Conservation (phyloP, 148 eudicot species). For the Vaccinium vitisidaea region DNA sequence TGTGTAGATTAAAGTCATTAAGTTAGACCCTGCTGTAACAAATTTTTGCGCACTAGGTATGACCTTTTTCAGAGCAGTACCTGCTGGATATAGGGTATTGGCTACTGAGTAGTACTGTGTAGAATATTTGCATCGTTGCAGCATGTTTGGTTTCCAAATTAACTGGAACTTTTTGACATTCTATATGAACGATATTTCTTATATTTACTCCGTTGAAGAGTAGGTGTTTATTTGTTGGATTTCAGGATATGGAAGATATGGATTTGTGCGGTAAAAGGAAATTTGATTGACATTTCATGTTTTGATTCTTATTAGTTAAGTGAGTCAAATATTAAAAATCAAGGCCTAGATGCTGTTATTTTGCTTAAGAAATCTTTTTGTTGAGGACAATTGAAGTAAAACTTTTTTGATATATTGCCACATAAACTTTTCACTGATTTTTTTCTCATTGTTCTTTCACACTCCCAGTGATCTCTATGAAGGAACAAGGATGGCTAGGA, state of each 20-base stretch:
- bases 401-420: neutral
- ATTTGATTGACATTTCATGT: neutral
- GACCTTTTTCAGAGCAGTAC: neutral
- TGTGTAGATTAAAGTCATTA: neutral
- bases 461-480: constrained; percentile 83
- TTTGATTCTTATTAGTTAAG: neutral
- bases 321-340: neutral
- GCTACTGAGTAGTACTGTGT: neutral
- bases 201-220: neutral
- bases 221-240: neutral
- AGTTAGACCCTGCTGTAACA: neutral
- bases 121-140: neutral
- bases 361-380: neutral
- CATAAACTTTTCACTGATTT: neutral
- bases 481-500: constrained; percentile 87
- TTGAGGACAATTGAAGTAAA: neutral
- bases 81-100: neutral
- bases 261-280: neutral
- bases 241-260: neutral
- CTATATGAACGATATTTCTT: neutral
- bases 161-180: neutral
- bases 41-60: neutral
- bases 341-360: neutral
- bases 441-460: neutral
- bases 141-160: constrained; percentile 3